Percentiles rank a stretch among this genome's conserved stretches.
Evolutionary conservation across 768 basidiomycete species (phyloP).

Genomic region (Phlebiopsis flavidoalba): DNA sequence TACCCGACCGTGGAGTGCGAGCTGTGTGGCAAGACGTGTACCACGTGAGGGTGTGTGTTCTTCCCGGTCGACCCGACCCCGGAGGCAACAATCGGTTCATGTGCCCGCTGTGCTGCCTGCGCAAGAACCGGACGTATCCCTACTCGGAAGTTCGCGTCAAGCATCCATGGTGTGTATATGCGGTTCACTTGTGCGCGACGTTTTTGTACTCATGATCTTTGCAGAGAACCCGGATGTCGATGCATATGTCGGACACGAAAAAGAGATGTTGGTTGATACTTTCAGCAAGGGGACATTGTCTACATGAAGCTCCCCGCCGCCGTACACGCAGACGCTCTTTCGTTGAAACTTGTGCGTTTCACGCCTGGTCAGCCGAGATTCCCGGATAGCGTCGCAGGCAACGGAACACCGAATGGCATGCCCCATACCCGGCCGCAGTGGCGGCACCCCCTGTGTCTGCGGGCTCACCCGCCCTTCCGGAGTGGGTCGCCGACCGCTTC

Average conservation of each 20-base stretch:
- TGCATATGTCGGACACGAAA: conserved; percentile 60
- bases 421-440: neutral
- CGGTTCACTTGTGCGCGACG: too few species aligned
- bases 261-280: conserved; percentile 63
- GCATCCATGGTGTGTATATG: conserved; percentile 49
- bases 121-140: conserved; percentile 65
- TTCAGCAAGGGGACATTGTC: conserved; percentile 68
- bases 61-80: conserved; percentile 44
- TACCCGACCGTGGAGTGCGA: conserved; percentile 67
- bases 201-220: conserved; percentile 10
- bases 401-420: neutral
- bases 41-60: conserved; percentile 74
- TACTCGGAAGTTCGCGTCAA: conserved; percentile 75
- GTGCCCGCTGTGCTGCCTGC: conserved; percentile 75
- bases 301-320: conserved; percentile 61
- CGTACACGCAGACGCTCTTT: conserved; percentile 65
- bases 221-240: conserved; percentile 46
- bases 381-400: conserved; percentile 30
- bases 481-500: conserved; percentile 3
- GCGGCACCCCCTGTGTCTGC: conserved; percentile 16
- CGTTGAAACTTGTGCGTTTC: conserved; percentile 65
- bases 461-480: conserved; percentile 1
- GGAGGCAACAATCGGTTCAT: conserved; percentile 39
- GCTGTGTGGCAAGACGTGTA: conserved; percentile 58
- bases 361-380: conserved; percentile 50